phyloP scores from a whole-genome alignment of 305 asterid species.

The Fraxinus baroniana region DNA sequence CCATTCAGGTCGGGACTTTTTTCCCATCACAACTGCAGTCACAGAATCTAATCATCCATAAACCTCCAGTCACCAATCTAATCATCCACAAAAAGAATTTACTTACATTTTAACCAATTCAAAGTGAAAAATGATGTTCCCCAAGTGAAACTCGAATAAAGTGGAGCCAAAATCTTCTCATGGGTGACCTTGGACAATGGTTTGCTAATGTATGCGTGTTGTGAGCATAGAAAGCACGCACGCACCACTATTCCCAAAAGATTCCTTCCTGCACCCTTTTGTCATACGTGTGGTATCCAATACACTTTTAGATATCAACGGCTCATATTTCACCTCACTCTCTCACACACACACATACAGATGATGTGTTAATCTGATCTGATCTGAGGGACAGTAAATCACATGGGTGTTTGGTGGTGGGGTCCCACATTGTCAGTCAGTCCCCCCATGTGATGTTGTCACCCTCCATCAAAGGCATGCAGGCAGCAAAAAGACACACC shows the following conservation, averaged over 20 bases:
- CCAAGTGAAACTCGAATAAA: neutral
- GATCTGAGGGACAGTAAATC: neutral
- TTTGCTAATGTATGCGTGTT: neutral
- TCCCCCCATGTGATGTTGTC: constrained; percentile 27
- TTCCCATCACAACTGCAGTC: too few relatives aligned
- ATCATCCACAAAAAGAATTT: neutral
- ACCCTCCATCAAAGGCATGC: neutral
- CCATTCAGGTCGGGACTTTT: too few relatives aligned
- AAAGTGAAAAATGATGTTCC: neutral
- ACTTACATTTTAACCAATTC: too few relatives aligned
- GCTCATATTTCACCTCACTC: neutral
- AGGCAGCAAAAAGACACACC: constrained; percentile 7
- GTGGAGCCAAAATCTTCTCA: neutral
- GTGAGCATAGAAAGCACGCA: neutral
- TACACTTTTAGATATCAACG: neutral
- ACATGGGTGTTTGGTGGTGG: neutral
- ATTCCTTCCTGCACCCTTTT: neutral
- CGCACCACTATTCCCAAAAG: neutral
- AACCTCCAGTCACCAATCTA: neutral
- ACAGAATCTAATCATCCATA: too few relatives aligned
- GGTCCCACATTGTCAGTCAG: constrained; percentile 8
- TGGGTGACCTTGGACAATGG: neutral
- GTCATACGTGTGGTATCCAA: neutral
- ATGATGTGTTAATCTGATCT: neutral
- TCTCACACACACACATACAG: neutral